These are phyloP conservation scores for Cnidoscolus chayamansa DNA, from an alignment of 441 rosid genomes.

Conservation along the genomic window DNA sequence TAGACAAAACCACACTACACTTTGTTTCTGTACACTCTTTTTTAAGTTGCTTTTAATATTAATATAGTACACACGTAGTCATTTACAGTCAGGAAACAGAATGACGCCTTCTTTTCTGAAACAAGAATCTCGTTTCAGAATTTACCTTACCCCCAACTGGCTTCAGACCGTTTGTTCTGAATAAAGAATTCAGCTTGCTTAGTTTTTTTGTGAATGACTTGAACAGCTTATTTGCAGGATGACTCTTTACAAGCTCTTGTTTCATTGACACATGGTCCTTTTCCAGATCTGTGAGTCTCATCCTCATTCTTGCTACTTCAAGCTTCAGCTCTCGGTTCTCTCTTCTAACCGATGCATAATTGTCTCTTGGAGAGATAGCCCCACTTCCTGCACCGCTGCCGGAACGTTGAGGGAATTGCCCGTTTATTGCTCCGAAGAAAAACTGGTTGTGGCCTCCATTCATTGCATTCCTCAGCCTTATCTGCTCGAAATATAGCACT, in stretches of 20 bases:
- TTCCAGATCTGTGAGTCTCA: slow-evolving; percentile 92
- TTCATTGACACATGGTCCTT: slow-evolving; percentile 91
- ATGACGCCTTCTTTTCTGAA: slow-evolving; percentile 73
- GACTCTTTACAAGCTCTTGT: slow-evolving; percentile 68
- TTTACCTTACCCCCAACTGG: slow-evolving; percentile 48
- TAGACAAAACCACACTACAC: slow-evolving; percentile 23
- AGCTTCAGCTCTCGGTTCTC: slow-evolving; percentile 93
- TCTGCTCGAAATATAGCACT: slow-evolving; percentile 86
- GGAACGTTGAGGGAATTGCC: slow-evolving; percentile 80
- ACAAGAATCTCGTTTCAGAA: slow-evolving; percentile 62
- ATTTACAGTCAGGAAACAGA: slow-evolving; percentile 55
- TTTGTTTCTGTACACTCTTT: slow-evolving; percentile 33
- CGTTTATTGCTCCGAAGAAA: slow-evolving; percentile 58
- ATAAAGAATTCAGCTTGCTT: slow-evolving; percentile 72
- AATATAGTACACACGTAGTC: slow-evolving; percentile 17
- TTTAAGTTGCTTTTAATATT: background rate
- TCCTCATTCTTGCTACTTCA: slow-evolving; percentile 95
- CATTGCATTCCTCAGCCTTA: slow-evolving; percentile 88
- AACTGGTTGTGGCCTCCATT: slow-evolving; percentile 75
- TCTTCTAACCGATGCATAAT: slow-evolving; percentile 88
- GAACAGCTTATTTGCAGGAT: slow-evolving; percentile 69
- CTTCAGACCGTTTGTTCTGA: slow-evolving; percentile 55
- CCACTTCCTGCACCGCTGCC: slow-evolving; percentile 92
- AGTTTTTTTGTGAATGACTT: slow-evolving; percentile 68
- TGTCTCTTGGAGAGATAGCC: slow-evolving; percentile 92